phyloP scores from a whole-genome alignment of 768 basidiomycete species.

The Pleurotus citrinopileatus region DNA sequence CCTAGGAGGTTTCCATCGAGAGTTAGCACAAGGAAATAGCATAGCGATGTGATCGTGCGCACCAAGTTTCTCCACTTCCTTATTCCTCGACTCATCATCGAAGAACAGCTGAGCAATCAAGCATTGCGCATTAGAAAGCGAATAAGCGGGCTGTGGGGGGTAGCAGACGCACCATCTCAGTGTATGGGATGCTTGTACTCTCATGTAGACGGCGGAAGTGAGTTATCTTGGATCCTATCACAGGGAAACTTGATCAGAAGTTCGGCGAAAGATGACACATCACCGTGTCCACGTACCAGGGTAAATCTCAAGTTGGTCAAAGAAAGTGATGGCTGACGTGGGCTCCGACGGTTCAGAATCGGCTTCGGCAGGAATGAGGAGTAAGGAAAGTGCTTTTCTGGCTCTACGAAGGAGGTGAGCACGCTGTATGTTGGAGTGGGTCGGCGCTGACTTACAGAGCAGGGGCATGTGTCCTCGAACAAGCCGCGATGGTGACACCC shows the following conservation, averaged over 20 bases:
- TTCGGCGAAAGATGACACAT: not conserved
- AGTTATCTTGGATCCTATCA: slow-evolving; percentile 71
- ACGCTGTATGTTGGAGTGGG: not conserved
- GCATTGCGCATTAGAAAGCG: not conserved
- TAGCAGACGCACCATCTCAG: slow-evolving; percentile 61
- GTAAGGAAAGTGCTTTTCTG: slow-evolving; percentile 63
- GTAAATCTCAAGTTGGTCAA: slow-evolving; percentile 74
- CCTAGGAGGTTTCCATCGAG: slow-evolving; percentile 47
- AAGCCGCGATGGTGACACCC: slow-evolving; percentile 61
- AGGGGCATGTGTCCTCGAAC: slow-evolving; percentile 70
- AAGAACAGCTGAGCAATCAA: slow-evolving; percentile 51
- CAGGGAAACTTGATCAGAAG: not conserved
- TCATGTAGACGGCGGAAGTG: slow-evolving; percentile 77
- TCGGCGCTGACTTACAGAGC: slow-evolving; percentile 52
- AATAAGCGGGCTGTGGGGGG: not conserved
- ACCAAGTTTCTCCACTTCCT: slow-evolving; percentile 63
- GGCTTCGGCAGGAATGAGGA: slow-evolving; percentile 45
- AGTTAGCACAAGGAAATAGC: slow-evolving; percentile 2
- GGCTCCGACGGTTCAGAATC: slow-evolving; percentile 23
- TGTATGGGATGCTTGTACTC: slow-evolving; percentile 73
- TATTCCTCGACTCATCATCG: slow-evolving; percentile 66
- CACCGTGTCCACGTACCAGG: slow-evolving; percentile 51
- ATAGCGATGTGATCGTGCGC: not conserved
- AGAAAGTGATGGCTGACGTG: slow-evolving; percentile 54
- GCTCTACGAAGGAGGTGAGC: slow-evolving; percentile 31